Conservation (phyloP, 2,329 filamentous ascomycete species). For the Thermothelomyces thermophilus region DNA sequence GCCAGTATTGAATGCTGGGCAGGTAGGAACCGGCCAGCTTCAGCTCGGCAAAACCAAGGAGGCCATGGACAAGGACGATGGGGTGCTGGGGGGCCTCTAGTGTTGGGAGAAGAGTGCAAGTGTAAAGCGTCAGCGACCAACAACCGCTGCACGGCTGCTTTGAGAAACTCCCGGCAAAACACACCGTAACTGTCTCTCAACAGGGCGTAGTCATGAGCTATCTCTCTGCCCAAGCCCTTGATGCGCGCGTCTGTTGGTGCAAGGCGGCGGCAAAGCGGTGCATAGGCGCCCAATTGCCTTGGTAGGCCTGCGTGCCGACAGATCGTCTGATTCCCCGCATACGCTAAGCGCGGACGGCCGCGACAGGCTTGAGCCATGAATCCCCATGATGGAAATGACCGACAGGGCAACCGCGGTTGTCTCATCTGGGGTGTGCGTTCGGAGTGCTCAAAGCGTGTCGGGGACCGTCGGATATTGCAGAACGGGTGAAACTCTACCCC, state of each 20-base stretch:
- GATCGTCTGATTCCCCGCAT: conserved; percentile 7
- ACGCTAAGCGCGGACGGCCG: not conserved
- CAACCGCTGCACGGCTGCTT: not conserved
- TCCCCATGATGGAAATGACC: not conserved
- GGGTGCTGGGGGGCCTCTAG: conserved; percentile 52
- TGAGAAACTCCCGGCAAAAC: not conserved
- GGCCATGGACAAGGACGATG: conserved; percentile 59
- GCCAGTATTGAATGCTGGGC: conserved; percentile 57
- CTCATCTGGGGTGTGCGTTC: not conserved
- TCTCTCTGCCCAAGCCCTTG: conserved; percentile 20
- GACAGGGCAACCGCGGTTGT: not conserved
- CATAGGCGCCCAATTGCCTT: conserved; percentile 14
- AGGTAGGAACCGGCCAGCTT: conserved; percentile 42
- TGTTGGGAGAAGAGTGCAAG: too few relatives aligned
- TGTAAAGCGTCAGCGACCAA: conserved; percentile 12
- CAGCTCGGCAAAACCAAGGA: conserved; percentile 57
- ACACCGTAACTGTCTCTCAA: conserved; percentile 22
- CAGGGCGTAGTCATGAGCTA: conserved; percentile 23
- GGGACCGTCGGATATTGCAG: too few relatives aligned
- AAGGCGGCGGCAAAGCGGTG: conserved; percentile 9
- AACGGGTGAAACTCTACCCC: too few relatives aligned
- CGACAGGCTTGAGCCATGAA: not conserved
- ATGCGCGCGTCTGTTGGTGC: conserved; percentile 19
- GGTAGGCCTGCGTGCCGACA: conserved; percentile 3
- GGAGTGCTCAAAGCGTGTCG: too few relatives aligned